Evolutionary conservation across 129 eudicot genomes (phyloP).

Genomic region (Helianthus tuberosus): DNA sequence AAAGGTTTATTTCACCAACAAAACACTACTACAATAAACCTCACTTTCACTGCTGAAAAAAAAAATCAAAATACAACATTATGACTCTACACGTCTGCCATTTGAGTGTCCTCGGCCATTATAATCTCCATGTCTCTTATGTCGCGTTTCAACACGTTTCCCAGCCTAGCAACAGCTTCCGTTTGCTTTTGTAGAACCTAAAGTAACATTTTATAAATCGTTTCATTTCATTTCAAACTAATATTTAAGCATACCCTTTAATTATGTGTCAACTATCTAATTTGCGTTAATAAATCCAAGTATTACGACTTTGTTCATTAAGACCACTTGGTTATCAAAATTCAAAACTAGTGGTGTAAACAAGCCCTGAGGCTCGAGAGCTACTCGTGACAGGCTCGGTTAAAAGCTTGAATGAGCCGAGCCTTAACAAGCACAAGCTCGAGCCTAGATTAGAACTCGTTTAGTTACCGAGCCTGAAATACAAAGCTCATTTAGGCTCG

Average conservation of each 20-base stretch:
- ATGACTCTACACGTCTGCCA: constrained; percentile 43
- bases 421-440: no score
- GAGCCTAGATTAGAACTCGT: no score
- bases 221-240: neutral
- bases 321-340: neutral
- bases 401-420: no score
- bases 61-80: constrained; percentile 22
- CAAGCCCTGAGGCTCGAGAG: no score
- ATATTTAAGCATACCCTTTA: no score
- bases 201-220: neutral
- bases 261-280: no score
- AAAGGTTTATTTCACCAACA: constrained; percentile 21
- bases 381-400: no score
- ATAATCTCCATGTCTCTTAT: constrained; percentile 91
- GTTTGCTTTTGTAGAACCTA: constrained; percentile 96
- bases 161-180: constrained; percentile 84
- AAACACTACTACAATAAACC: constrained; percentile 17
- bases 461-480: no score
- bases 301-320: neutral
- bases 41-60: constrained; percentile 5
- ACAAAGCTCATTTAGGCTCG: no score
- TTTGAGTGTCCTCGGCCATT: constrained; percentile 84
- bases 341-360: neutral
- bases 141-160: constrained; percentile 86
- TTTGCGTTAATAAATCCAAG: neutral